Base-by-base conservation (phyloP, 306 rosid species). In the Trifolium dubium region DNA sequence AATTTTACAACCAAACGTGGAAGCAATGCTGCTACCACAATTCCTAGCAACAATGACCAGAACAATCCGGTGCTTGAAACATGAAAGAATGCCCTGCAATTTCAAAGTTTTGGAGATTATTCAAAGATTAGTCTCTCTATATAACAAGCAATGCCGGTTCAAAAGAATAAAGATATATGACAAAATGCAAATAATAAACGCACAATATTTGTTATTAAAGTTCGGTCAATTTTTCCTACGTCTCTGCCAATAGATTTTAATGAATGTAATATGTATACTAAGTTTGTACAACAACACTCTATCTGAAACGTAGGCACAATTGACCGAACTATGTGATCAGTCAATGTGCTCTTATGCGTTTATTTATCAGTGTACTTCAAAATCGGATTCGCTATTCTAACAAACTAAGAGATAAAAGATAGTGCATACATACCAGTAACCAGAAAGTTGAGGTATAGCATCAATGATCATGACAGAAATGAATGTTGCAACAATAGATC, bases 401-500 rank as follows among this genome's bases (percentile, higher is more conserved):
- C 3, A 18, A 19, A 54, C 1, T 10, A 54, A 35, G 14, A 58
- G 34, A 56, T 62, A 40, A 73, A 47, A 74, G 51, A 71, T 17
- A 46, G 77, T 34, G 59, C n/a, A 31, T 2, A 31, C 90, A 41
- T 87, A 94, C 97, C 99, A 92, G 89, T 87, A 94, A 58, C 99
- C 96, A 64, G 86, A 76, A 37, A 92, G 81, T 5, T 62, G 15
- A 10, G 88, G 88, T 44, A 94, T 0, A 64, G 92, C 91, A 81
- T 92, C 99, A 43, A 94, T 82, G 85, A 94, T 65, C 47, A 84
- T 53, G 73, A 94, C 88, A 72, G 89, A 69, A 49, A 92, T 79
- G 88, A 87, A 85, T 58, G 99, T 94, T 4, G 98, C 98, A 76
- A 79, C 13, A 11, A 90, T 86, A 39, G 99, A 92, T 15, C 97